A percentile compares a stretch with the other conserved stretches of the same genome.
These are phyloP conservation scores for Fusarium miscanthi DNA, from an alignment of 2,329 filamentous ascomycete genomes.

Conservation along the genomic window DNA sequence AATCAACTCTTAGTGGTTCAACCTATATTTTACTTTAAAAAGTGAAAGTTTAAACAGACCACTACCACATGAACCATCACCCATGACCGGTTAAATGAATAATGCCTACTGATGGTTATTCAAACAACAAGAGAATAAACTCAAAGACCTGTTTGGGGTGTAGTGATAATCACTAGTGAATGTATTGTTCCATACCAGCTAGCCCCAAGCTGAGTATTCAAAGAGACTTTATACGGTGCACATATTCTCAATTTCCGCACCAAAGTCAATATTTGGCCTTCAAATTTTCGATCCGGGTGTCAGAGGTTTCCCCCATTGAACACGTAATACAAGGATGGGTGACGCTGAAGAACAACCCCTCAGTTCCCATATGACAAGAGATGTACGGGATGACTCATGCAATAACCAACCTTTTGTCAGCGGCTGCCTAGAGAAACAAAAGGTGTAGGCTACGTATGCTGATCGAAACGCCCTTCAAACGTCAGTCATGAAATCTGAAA, in stretches of 20 bases:
- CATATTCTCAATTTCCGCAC: background rate
- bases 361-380: no score
- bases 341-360: background rate
- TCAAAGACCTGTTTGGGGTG: background rate
- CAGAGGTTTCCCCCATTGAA: background rate
- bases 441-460: background rate
- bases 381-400: background rate
- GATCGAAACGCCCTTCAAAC: fast-evolving
- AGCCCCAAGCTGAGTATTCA: fast-evolving
- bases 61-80: background rate
- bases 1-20: no score
- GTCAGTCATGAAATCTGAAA: background rate
- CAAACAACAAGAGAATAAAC: no score
- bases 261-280: background rate
- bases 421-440: background rate
- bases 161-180: no score
- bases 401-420: no score
- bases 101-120: no score
- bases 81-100: background rate
- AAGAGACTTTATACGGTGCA: background rate
- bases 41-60: background rate
- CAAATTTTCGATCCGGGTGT: background rate
- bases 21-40: background rate
- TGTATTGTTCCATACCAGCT: background rate
- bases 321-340: background rate